A percentile compares a stretch with the other conserved stretches of the same genome.
Conservation (phyloP, 1,284 basidiomycete genomes). For the Farysia itapuensis region DNA sequence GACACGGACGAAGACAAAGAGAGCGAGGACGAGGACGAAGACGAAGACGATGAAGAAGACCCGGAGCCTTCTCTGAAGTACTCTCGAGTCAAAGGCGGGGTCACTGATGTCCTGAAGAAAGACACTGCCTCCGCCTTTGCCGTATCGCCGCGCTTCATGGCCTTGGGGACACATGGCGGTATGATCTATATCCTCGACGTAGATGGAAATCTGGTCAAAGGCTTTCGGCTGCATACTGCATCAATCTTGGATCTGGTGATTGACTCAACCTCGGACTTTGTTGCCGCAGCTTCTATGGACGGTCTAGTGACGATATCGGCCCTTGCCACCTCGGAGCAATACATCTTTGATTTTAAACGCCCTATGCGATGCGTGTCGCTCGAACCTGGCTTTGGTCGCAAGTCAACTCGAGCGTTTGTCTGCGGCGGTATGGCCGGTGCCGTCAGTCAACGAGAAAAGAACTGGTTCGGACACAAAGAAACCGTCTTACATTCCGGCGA, state of each 20-base stretch:
- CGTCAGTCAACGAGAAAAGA: slow-evolving; percentile 84
- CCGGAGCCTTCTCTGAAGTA: slow-evolving; percentile 75
- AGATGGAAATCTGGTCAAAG: slow-evolving; percentile 79
- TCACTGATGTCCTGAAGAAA: slow-evolving; percentile 79
- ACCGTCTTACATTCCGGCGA: slow-evolving; percentile 82
- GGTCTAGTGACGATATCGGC: slow-evolving; percentile 90
- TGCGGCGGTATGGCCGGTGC: slow-evolving; percentile 91
- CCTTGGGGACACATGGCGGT: slow-evolving; percentile 85
- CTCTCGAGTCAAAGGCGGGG: slow-evolving; percentile 73
- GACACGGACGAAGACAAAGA: slow-evolving; percentile 20
- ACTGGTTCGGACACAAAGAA: slow-evolving; percentile 94
- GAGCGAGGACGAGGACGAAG: slow-evolving; percentile 6
- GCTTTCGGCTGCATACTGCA: slow-evolving; percentile 88
- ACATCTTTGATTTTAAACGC: slow-evolving; percentile 87
- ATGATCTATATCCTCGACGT: slow-evolving; percentile 84
- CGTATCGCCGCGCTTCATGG: slow-evolving; percentile 68
- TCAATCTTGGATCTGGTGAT: slow-evolving; percentile 82
- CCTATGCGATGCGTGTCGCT: slow-evolving; percentile 87
- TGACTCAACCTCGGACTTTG: slow-evolving; percentile 82
- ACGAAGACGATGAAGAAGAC: slow-evolving; percentile 26
- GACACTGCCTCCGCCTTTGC: slow-evolving; percentile 67
- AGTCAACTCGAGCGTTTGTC: slow-evolving; percentile 79
- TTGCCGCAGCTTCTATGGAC: slow-evolving; percentile 90
- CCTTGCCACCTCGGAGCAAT: slow-evolving; percentile 74
- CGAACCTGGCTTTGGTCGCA: slow-evolving; percentile 85